Base-by-base conservation (phyloP, 78 protist genomes). In the Anaeramoeba flamelloides region DNA sequence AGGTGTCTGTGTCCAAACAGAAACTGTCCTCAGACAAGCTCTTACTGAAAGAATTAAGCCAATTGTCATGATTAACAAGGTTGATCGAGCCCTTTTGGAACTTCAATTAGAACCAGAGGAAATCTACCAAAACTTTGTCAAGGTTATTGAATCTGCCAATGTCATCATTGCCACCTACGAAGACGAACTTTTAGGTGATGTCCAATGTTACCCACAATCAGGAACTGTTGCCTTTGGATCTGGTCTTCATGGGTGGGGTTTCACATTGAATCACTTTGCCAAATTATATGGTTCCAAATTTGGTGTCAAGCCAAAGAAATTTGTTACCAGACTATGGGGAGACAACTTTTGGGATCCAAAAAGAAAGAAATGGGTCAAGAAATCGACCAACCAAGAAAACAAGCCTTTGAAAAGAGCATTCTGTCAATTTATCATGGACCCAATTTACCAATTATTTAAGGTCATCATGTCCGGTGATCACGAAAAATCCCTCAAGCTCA, bases 1-100 rank as follows among this genome's bases (percentile, higher is more conserved):
- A 40, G 99, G 99, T 77, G 98, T 95, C 78, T 95, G 98, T 85
- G 98, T 95, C 79, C 99, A 98, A 88, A 96, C 99, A 76, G 99
- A 98, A 89, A 96, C 98, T 75, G 98, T 95, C 82, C 91, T 96
- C 37, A 92, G 99, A 39, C 98, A 96, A 90, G 98, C 99, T n/a
- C 92, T 96, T 4, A 87, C 90, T 38, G 99, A 97, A 90, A 94
- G 98, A 77, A 93, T 97, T 86, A 74, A 36, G 79, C 99, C 99
- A 76, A 94, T 93, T 33, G 89, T 95, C 74, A 89, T 91, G 81
- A 78, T 97, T 84, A 97, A 97, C 97, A 97, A 97, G 92, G 81
- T 95, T 75, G 99, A 97, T 90, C 97, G 98, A 80, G 94, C 84
- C 75, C 83, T 97, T 40, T 0, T 79, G 39, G 84, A 83, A 79